Percentiles rank a stretch among this genome's conserved stretches.
Conservation (phyloP, 371 early-diverging fungal species). For the Coemansia sp. region DNA sequence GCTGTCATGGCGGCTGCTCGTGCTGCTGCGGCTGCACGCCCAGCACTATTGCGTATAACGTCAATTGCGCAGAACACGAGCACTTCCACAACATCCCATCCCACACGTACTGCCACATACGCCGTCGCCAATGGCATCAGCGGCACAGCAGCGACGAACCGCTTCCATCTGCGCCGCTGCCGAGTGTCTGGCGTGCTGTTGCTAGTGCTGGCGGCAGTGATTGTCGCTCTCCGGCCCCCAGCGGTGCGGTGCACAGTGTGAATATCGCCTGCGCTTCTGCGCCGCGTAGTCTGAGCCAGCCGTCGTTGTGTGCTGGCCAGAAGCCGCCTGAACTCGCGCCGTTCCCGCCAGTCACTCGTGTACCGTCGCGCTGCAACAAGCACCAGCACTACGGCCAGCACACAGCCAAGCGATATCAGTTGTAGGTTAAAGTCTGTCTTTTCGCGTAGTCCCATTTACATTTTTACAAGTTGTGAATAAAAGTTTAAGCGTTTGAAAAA, state of each 20-base stretch:
- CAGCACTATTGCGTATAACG: slow-evolving; percentile 2
- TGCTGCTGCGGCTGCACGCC: not conserved
- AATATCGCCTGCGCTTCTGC: not conserved
- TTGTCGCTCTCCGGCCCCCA: not conserved
- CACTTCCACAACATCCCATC: slow-evolving; percentile 43
- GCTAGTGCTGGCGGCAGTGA: not conserved
- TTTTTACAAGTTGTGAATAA: not conserved
- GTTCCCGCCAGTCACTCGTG: slow-evolving; percentile 46
- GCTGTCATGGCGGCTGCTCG: not conserved
- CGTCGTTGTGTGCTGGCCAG: slow-evolving; percentile 23
- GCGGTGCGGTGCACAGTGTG: not conserved
- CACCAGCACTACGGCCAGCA: slow-evolving; percentile 13
- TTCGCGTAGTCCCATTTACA: slow-evolving; percentile 40
- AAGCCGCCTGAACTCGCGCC: slow-evolving; percentile 31
- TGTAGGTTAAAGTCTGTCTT: slow-evolving; percentile 37
- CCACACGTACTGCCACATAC: slow-evolving; percentile 27
- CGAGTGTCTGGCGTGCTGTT: not conserved
- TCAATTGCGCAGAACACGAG: slow-evolving; percentile 41
- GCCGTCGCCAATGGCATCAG: slow-evolving; percentile 44
- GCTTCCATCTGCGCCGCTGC: slow-evolving; percentile 22
- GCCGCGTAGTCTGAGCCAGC: slow-evolving; percentile 1
- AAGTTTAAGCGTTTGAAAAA: not conserved
- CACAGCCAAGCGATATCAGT: slow-evolving; percentile 18
- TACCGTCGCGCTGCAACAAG: slow-evolving; percentile 30
- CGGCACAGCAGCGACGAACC: slow-evolving; percentile 38